A percentile compares a stretch with the other conserved stretches of the same genome.
These are phyloP conservation scores for Trichoderma sp. DNA, from an alignment of 2,329 filamentous ascomycete species.

Conservation along the genomic window DNA sequence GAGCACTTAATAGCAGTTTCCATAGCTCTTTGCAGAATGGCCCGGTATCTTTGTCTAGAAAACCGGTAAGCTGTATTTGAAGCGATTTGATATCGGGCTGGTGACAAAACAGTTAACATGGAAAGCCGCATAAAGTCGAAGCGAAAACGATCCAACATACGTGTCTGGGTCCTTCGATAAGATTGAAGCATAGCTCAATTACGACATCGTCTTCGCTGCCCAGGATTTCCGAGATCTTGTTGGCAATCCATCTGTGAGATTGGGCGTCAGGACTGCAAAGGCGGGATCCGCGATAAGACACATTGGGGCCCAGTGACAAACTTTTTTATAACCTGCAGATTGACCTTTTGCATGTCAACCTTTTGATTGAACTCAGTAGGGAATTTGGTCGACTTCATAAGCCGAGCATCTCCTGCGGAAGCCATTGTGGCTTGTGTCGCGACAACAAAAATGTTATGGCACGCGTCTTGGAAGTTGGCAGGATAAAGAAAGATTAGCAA, in stretches of 20 bases:
- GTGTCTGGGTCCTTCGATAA: slow-evolving; percentile 70
- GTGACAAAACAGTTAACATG: slow-evolving; percentile 23
- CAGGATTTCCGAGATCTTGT: slow-evolving; percentile 80
- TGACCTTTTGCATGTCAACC: slow-evolving; percentile 97
- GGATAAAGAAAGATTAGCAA: slow-evolving; percentile 21
- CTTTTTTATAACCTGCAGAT: slow-evolving; percentile 97
- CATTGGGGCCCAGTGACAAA: slow-evolving; percentile 40
- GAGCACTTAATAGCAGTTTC: slow-evolving; percentile 86
- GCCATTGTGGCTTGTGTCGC: slow-evolving; percentile 57
- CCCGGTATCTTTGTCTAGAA: slow-evolving; percentile 87
- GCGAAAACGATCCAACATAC: slow-evolving; percentile 45
- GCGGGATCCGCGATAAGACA: not conserved
- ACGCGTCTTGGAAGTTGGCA: slow-evolving; percentile 23
- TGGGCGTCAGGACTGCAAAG: slow-evolving; percentile 18
- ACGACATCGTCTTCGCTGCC: slow-evolving; percentile 95
- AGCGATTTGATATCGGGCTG: slow-evolving; percentile 94
- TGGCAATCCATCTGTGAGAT: slow-evolving; percentile 78
- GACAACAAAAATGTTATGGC: not conserved
- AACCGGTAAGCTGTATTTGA: slow-evolving; percentile 92
- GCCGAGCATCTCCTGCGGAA: slow-evolving; percentile 81
- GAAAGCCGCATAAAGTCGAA: not conserved
- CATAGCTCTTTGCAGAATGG: slow-evolving; percentile 91
- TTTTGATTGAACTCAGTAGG: slow-evolving; percentile 91
- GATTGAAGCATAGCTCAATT: slow-evolving; percentile 74
- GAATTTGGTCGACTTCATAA: slow-evolving; percentile 88